A percentile compares a stretch with the other conserved stretches of the same genome.
phyloP scores from a whole-genome alignment of 1,284 basidiomycete genomes.

The Boletus nobilissimus region DNA sequence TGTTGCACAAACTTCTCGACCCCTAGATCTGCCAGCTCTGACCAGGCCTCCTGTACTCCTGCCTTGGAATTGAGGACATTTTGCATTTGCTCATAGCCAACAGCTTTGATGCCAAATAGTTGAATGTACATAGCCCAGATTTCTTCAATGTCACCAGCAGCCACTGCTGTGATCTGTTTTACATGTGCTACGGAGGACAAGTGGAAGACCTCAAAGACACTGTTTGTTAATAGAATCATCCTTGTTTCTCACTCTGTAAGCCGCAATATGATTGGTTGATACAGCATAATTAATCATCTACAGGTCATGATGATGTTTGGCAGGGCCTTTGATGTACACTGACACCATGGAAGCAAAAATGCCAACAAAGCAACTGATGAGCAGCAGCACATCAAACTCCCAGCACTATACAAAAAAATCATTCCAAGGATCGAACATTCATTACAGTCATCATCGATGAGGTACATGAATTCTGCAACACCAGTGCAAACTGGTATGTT shows the following conservation, averaged over 20 bases:
- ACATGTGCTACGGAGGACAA: too few relatives aligned
- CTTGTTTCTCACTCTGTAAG: conserved; percentile 26
- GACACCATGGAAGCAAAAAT: conserved; percentile 16
- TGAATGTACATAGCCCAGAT: too few relatives aligned
- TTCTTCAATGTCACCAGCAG: too few relatives aligned
- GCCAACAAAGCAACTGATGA: conserved; percentile 19
- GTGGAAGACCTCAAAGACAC: conserved; percentile 20
- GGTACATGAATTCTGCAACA: conserved; percentile 24
- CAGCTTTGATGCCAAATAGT: too few relatives aligned
- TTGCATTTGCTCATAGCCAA: too few relatives aligned
- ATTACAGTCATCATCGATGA: conserved; percentile 17
- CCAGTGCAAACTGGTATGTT: too few relatives aligned
- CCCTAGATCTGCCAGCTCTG: too few relatives aligned
- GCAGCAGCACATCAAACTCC: too few relatives aligned
- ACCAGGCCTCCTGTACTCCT: too few relatives aligned
- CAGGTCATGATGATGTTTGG: conserved; percentile 27
- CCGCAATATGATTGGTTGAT: neutral
- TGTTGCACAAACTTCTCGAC: too few relatives aligned
- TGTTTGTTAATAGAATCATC: conserved; percentile 17
- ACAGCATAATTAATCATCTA: neutral
- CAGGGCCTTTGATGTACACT: conserved; percentile 17
- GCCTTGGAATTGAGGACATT: too few relatives aligned
- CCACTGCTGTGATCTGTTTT: too few relatives aligned
- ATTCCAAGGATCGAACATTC: conserved; percentile 14
- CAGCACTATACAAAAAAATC: conserved; percentile 13